A percentile compares a stretch with the other conserved stretches of the same genome.
Conservation (phyloP, 225 moss, liverwort and hornwort genomes). For the Thuidium tamariscinum region DNA sequence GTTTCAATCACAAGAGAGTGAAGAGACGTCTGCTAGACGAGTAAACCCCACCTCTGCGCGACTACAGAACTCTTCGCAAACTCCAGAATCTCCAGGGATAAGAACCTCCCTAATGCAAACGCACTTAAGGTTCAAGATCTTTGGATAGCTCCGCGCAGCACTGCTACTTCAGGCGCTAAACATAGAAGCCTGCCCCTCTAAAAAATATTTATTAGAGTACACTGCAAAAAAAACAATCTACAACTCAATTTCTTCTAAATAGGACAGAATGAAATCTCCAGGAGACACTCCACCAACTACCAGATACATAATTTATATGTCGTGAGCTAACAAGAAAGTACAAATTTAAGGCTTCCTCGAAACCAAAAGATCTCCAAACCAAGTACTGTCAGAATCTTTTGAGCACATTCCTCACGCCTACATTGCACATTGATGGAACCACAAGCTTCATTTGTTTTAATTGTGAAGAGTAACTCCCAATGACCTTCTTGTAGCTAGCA, state of each 20-base stretch:
- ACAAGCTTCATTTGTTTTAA: conserved; percentile 56
- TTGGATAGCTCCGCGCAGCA: not conserved
- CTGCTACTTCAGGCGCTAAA: not conserved
- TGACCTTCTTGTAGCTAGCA: conserved; percentile 57
- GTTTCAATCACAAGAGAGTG: not conserved
- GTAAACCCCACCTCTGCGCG: not conserved
- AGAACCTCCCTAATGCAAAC: not conserved
- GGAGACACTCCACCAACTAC: not conserved
- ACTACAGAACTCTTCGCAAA: not conserved
- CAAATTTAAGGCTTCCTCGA: conserved; percentile 1
- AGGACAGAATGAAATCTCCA: not conserved
- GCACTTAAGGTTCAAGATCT: not conserved
- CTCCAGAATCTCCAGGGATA: not conserved
- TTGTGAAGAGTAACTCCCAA: conserved; percentile 45
- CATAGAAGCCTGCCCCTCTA: not conserved
- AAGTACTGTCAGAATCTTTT: conserved; percentile 32
- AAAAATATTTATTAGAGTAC: not conserved
- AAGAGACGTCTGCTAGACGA: not conserved
- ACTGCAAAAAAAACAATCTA: conserved; percentile 10
- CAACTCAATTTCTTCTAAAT: not conserved
- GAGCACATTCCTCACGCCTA: conserved; percentile 46
- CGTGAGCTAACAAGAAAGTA: not conserved
- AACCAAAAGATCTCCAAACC: not conserved
- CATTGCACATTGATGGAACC: conserved; percentile 54
- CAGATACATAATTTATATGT: not conserved